Conservation (phyloP, 345 rosid species). For the Brassica cretica region DNA sequence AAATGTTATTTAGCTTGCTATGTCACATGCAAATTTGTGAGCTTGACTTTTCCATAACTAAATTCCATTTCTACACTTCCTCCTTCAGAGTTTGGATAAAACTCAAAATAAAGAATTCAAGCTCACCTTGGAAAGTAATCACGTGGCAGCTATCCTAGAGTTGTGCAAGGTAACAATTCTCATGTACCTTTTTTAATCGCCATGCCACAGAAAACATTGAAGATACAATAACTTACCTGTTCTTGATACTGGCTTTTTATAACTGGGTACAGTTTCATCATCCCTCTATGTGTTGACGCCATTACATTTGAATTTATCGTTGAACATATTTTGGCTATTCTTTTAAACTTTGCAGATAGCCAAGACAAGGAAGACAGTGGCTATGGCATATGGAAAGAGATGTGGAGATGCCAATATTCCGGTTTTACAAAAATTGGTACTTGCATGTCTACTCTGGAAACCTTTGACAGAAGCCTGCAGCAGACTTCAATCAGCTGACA, state of each 20-base stretch:
- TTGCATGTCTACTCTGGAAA: constrained; percentile 9
- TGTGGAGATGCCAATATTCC: constrained; percentile 78
- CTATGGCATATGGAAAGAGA: constrained; percentile 77
- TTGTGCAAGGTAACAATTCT: constrained; percentile 69
- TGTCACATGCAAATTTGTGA: constrained; percentile 13
- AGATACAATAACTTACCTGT: constrained; percentile 14
- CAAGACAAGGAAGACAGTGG: constrained; percentile 77
- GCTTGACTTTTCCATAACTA: constrained; percentile 6
- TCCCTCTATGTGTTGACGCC: background rate
- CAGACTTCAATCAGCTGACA: constrained; percentile 11
- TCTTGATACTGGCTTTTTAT: background rate
- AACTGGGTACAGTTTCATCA: constrained; percentile 6
- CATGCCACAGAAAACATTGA: background rate
- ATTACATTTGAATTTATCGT: constrained; percentile 17
- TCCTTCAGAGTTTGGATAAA: constrained; percentile 67
- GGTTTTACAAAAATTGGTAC: constrained; percentile 76
- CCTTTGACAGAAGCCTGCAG: constrained; percentile 18
- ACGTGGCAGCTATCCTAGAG: constrained; percentile 75
- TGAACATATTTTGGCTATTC: constrained; percentile 23
- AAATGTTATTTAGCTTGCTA: constrained; percentile 11
- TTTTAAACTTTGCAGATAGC: constrained; percentile 62
- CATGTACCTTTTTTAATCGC: constrained; percentile 20
- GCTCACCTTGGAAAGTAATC: constrained; percentile 64
- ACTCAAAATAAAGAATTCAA: constrained; percentile 64
- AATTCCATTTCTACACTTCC: constrained; percentile 18